Evolutionary conservation across 1,139 yeast species (phyloP), one percentile per base, ranked within the genome.

Genomic region (Torulaspora pretoriensis): DNA sequence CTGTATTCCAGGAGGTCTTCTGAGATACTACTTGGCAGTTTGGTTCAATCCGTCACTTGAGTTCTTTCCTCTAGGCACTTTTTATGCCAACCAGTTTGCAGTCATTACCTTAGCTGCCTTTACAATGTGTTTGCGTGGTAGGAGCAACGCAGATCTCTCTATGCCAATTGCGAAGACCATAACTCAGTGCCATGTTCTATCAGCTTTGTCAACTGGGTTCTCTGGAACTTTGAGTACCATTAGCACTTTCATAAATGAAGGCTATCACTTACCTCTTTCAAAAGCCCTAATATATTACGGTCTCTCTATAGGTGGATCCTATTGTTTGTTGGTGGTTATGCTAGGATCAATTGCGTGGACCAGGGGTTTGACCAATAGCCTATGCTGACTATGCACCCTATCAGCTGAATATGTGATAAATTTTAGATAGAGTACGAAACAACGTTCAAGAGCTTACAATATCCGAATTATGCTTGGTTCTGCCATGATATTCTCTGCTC

Each of bases 151-250:
- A 13, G 43, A 35, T 16, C 53, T 42, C 0, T 46, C 55, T 0
- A 40, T 41, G 1, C 56, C 65, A 2, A 56, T 80, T 5, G 62
- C 77, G 1, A 49, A 64, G 1, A 57, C 63, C 29, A 35, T 56
- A 0, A 54, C 74, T 2, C 65, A 73, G 1, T 75, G 85, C 50
- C 77, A 76, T 30, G 77, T 83, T 2, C 56, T 85, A 0, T 56
- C 56, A 8, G 95, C 86, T 0, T 63, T 87, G 1, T 72, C 69
- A 9, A 76, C 77, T 53, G 96, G 97, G 0, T 83, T 81, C 51
- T 83, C 94, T 60, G 96, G 95, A 0, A 73, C 80, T 3, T 64
- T 86, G 38, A 80, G 92, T 29, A 89, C 96, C 0, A 77, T 86
- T 29, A 81, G 90, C 46, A 83, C 96, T 0, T 83, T 88, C 55